These are phyloP conservation scores for Neoascochyta sp. DNA, from an alignment of 2,329 filamentous ascomycete species.

Conservation along the genomic window DNA sequence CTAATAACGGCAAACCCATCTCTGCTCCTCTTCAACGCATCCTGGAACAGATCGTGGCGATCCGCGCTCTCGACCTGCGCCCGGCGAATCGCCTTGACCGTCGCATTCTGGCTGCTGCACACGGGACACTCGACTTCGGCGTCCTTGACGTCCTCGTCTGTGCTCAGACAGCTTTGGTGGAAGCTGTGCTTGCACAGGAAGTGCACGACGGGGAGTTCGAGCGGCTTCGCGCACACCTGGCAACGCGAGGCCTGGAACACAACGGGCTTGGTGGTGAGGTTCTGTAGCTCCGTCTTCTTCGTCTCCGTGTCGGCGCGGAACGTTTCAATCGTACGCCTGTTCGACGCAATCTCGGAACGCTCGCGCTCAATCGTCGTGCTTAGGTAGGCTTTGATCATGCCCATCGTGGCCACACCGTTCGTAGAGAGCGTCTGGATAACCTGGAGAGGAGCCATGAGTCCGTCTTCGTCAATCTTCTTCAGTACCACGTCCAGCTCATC, in stretches of 20 bases:
- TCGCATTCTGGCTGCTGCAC: slow-evolving; percentile 79
- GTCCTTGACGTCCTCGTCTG: slow-evolving; percentile 56
- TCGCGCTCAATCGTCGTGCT: slow-evolving; percentile 85
- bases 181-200: slow-evolving; percentile 97
- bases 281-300: slow-evolving; percentile 73
- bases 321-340: slow-evolving; percentile 74
- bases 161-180: slow-evolving; percentile 83
- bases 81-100: slow-evolving; percentile 79
- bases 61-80: slow-evolving; percentile 83
- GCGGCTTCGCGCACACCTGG: slow-evolving; percentile 69
- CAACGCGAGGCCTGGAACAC: slow-evolving; percentile 91
- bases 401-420: slow-evolving; percentile 88
- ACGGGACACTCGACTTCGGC: slow-evolving; percentile 76
- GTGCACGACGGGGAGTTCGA: slow-evolving; percentile 88
- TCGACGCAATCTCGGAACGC: slow-evolving; percentile 77
- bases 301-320: slow-evolving; percentile 80
- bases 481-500: slow-evolving; percentile 78
- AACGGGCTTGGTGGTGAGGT: slow-evolving; percentile 73
- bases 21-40: slow-evolving; percentile 70
- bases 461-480: slow-evolving; percentile 81
- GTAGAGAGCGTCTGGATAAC: slow-evolving; percentile 86
- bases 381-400: slow-evolving; percentile 92
- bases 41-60: slow-evolving; percentile 83
- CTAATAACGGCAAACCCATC: slow-evolving; percentile 88
- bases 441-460: slow-evolving; percentile 91